Conservation (phyloP, 1,284 basidiomycete species). For the Leccinum laetum region DNA sequence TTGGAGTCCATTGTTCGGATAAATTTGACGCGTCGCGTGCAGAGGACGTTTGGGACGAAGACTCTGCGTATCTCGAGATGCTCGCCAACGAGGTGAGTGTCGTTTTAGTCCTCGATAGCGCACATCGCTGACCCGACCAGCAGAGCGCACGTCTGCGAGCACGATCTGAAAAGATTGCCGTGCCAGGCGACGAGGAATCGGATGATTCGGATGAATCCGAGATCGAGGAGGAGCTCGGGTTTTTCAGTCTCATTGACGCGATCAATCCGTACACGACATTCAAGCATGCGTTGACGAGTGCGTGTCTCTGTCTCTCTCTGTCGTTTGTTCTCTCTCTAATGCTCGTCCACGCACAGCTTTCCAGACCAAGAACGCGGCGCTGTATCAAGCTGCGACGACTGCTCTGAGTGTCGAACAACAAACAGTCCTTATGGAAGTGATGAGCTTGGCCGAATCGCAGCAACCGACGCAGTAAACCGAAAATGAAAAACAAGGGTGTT, state of each 20-base stretch:
- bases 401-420: conserved; percentile 70
- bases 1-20: not conserved
- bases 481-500: not conserved
- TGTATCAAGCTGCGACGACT: conserved; percentile 73
- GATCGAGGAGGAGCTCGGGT: conserved; percentile 79
- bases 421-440: conserved; percentile 78
- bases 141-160: conserved; percentile 72
- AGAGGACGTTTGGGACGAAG: conserved; percentile 86
- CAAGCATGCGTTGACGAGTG: conserved; percentile 73
- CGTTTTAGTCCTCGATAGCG: not conserved
- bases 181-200: conserved; percentile 45
- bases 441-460: conserved; percentile 40
- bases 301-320: conserved; percentile 13
- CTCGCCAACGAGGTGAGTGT: conserved; percentile 69
- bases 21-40: conserved; percentile 11
- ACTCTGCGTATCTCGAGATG: conserved; percentile 80
- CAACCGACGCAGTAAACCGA: conserved; percentile 9
- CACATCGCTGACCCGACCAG: not conserved
- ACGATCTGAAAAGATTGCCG: conserved; percentile 45
- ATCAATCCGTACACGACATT: conserved; percentile 74
- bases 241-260: conserved; percentile 74
- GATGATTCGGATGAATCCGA: conserved; percentile 53
- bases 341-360: conserved; percentile 46
- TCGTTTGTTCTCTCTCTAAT: not conserved
- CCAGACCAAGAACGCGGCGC: conserved; percentile 65